These are phyloP conservation scores for Melanomma pulvis-pyrius DNA, from an alignment of 495 filamentous ascomycete species.

Conservation along the genomic window DNA sequence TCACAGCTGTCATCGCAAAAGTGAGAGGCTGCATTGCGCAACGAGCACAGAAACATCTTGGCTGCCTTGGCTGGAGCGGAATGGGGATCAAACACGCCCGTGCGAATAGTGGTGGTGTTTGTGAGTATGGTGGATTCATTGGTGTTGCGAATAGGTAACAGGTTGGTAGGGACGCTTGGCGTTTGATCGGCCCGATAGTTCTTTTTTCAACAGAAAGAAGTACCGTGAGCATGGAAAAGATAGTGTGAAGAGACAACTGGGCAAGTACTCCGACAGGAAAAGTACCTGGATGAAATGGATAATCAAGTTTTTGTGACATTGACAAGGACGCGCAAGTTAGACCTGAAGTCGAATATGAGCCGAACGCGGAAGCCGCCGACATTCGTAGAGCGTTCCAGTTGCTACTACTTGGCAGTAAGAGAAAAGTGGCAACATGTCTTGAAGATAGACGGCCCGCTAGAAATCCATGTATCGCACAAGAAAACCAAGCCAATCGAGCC, in stretches of 20 bases:
- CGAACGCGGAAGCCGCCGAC: background rate
- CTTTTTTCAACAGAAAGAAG: conserved; percentile 15
- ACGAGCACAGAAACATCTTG: conserved; percentile 25
- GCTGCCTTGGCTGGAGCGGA: conserved; percentile 21
- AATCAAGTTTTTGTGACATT: background rate
- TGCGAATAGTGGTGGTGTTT: conserved; percentile 18
- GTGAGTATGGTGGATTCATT: conserved; percentile 6
- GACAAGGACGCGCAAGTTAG: background rate
- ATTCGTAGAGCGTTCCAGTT: background rate
- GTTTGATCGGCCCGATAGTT: conserved; percentile 9
- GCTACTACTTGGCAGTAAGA: background rate
- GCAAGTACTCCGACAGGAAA: background rate
- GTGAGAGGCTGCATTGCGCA: conserved; percentile 1
- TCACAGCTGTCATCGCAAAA: background rate
- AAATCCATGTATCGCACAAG: background rate
- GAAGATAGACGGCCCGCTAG: background rate
- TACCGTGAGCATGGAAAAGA: background rate
- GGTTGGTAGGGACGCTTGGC: conserved; percentile 14
- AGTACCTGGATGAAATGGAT: background rate
- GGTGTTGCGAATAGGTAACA: conserved; percentile 24
- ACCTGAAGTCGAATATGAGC: background rate
- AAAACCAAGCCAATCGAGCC: background rate
- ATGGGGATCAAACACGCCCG: conserved; percentile 15
- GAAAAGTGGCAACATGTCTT: conserved; percentile 1
- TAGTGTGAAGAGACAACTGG: background rate